Evolutionary conservation across 2,329 filamentous ascomycete species (phyloP).

Genomic region (Exophiala sideris): DNA sequence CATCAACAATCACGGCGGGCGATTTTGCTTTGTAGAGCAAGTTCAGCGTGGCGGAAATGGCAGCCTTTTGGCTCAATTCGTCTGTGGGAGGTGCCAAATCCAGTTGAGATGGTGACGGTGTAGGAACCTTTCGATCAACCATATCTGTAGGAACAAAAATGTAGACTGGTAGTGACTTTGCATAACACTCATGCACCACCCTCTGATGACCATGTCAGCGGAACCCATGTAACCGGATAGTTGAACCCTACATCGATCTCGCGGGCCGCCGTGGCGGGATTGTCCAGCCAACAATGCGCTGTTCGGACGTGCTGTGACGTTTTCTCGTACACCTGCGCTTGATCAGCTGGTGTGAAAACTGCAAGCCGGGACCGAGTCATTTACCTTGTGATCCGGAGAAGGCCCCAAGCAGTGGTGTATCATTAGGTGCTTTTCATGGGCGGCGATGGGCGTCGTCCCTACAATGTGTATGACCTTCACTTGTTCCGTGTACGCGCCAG

Average conservation of each 20-base stretch:
- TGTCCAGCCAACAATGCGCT: constrained; percentile 19
- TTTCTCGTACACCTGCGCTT: not conserved
- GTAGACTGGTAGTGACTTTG: not conserved
- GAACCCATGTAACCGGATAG: not conserved
- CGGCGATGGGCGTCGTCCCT: constrained; percentile 48
- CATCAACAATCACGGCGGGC: not conserved
- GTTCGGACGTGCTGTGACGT: constrained; percentile 13
- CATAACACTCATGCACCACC: constrained; percentile 15
- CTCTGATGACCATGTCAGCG: not conserved
- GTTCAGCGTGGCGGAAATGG: not conserved
- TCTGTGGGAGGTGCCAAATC: not conserved
- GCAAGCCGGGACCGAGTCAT: not conserved
- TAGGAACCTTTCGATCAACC: not conserved
- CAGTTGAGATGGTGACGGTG: not conserved
- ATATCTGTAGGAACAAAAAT: constrained; percentile 21
- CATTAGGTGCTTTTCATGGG: constrained; percentile 45
- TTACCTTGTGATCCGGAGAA: constrained; percentile 41
- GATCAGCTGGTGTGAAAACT: not conserved
- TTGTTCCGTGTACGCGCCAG: constrained; percentile 55
- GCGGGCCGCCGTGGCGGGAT: constrained; percentile 7
- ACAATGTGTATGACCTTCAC: constrained; percentile 59
- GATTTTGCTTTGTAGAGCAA: not conserved
- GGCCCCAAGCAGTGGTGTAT: constrained; percentile 31
- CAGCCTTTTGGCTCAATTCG: not conserved
- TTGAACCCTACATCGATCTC: constrained; percentile 13